These are phyloP conservation scores for Penicillium vulpinum DNA, from an alignment of 2,329 filamentous ascomycete genomes.

Conservation along the genomic window DNA sequence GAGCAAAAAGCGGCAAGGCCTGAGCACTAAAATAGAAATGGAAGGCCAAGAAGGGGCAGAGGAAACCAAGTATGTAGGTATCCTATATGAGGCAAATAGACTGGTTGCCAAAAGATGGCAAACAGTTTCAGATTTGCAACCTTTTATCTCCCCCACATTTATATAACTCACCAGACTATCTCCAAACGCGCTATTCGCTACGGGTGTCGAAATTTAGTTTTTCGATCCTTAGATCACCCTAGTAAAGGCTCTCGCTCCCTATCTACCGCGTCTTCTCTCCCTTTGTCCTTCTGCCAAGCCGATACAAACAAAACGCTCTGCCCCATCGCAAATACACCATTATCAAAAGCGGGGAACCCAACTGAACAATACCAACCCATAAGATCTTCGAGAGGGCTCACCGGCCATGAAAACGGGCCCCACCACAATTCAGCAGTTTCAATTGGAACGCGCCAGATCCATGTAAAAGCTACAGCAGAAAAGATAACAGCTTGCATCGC, in stretches of 20 bases:
- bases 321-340: not conserved
- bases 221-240: not conserved
- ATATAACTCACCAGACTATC: not conserved
- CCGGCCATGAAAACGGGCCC: not conserved
- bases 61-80: too few relatives aligned
- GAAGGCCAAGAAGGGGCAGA: too few relatives aligned
- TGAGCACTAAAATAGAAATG: too few relatives aligned
- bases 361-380: not conserved
- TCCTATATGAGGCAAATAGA: not conserved
- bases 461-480: not conserved
- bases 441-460: slow-evolving; percentile 1
- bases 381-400: not conserved
- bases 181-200: not conserved
- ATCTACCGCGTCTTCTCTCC: not conserved
- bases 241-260: not conserved
- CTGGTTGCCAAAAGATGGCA: not conserved
- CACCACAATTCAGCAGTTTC: not conserved
- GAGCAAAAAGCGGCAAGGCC: too few relatives aligned
- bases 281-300: not conserved
- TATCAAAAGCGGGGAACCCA: slow-evolving; percentile 1
- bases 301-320: not conserved
- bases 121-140: not conserved
- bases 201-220: not conserved
- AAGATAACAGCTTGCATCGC: not conserved
- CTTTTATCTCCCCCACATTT: not conserved